Percentiles rank a stretch among this genome's conserved stretches.
phyloP scores from a whole-genome alignment of 1,284 basidiomycete species.

The Porogramme epimiltina region DNA sequence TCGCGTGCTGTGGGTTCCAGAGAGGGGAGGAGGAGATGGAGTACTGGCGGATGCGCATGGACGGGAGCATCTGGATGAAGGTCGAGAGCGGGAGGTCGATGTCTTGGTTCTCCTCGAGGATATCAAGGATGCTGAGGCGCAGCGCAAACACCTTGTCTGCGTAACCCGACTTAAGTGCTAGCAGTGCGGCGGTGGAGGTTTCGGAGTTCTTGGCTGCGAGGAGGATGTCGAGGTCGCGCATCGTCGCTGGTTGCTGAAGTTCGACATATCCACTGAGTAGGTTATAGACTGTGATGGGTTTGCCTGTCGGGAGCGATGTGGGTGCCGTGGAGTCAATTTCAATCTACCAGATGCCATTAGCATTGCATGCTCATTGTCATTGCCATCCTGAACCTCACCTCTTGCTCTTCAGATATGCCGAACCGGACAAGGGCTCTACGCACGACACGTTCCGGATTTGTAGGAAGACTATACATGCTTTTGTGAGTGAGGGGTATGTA shows the following conservation, averaged over 20 bases:
- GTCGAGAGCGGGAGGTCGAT: slow-evolving; percentile 40
- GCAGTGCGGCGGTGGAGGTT: slow-evolving; percentile 21
- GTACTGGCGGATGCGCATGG: slow-evolving; percentile 52
- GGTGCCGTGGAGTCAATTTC: slow-evolving; percentile 39
- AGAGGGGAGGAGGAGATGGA: slow-evolving; percentile 51
- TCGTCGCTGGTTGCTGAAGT: slow-evolving; percentile 46
- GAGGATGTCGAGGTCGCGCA: slow-evolving; percentile 36
- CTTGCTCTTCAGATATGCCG: slow-evolving; percentile 42
- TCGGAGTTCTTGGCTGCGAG: slow-evolving; percentile 20
- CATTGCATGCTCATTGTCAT: no score
- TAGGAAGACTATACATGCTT: slow-evolving; percentile 35
- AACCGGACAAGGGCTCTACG: slow-evolving; percentile 43
- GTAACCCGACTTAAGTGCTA: slow-evolving; percentile 33
- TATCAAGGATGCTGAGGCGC: slow-evolving; percentile 45
- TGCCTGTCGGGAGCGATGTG: slow-evolving; percentile 43
- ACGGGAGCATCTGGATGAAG: slow-evolving; percentile 45
- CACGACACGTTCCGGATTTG: slow-evolving; percentile 42
- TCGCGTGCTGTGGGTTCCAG: slow-evolving; percentile 40
- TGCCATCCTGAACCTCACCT: no score
- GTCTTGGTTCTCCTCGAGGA: slow-evolving; percentile 42
- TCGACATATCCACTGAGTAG: slow-evolving; percentile 50
- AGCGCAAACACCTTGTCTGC: slow-evolving; percentile 36
- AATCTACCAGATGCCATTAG: slow-evolving; percentile 34
- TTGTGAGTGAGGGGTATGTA: neutral
- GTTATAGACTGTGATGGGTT: slow-evolving; percentile 37